A percentile compares a stretch with the other conserved stretches of the same genome.
Evolutionary conservation across 1,139 yeast species (phyloP).

Genomic region (Kodamaea plutei): DNA sequence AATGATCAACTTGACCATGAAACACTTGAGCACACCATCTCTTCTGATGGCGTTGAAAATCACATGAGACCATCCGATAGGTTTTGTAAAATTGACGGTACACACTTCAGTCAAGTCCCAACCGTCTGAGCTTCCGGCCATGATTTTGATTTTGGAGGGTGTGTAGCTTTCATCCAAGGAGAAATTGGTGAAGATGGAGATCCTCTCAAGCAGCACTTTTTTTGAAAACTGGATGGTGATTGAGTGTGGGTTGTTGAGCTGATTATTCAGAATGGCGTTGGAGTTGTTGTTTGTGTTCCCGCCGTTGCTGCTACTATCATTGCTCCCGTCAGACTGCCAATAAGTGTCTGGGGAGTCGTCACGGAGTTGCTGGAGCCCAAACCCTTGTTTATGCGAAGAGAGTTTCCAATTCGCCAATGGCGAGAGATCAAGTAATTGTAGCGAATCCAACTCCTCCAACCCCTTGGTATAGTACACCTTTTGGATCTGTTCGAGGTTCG

Average conservation of each 20-base stretch:
- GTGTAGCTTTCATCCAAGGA: slow-evolving; percentile 86
- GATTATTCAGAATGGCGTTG: slow-evolving; percentile 30
- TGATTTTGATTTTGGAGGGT: slow-evolving; percentile 65
- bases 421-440: slow-evolving; percentile 69
- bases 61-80: slow-evolving; percentile 84
- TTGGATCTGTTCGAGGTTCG: slow-evolving; percentile 27
- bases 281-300: slow-evolving; percentile 18
- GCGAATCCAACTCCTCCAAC: slow-evolving; percentile 50
- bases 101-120: slow-evolving; percentile 80
- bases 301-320: slow-evolving; percentile 22
- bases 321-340: slow-evolving; percentile 93
- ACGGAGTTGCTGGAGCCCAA: slow-evolving; percentile 64
- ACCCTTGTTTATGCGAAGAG: slow-evolving; percentile 71
- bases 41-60: slow-evolving; percentile 58
- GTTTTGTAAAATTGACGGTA: slow-evolving; percentile 60
- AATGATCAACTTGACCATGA: slow-evolving; percentile 64
- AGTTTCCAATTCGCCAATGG: slow-evolving; percentile 83
- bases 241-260: slow-evolving; percentile 72
- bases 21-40: slow-evolving; percentile 66
- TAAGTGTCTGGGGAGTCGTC: slow-evolving; percentile 71
- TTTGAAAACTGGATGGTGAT: slow-evolving; percentile 80
- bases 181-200: slow-evolving; percentile 68
- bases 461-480: slow-evolving; percentile 45
- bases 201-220: slow-evolving; percentile 62
- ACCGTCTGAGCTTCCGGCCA: slow-evolving; percentile 79